phyloP scores from a whole-genome alignment of 139 green algal genomes.

The Mychonastes homosphaera region DNA sequence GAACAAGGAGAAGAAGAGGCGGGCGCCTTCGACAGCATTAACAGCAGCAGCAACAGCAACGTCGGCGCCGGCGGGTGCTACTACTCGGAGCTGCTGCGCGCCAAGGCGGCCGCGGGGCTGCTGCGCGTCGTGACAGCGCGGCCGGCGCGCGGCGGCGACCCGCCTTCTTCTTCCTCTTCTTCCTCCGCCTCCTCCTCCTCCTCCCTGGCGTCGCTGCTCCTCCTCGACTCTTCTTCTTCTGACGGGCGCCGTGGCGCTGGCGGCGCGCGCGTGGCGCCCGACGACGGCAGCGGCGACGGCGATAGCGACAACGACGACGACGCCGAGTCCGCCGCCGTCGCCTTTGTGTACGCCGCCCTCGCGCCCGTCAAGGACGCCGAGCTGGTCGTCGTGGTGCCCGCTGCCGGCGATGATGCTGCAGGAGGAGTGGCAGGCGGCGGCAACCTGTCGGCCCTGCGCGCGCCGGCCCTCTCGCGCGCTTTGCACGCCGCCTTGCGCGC shows the following conservation, averaged over 20 bases:
- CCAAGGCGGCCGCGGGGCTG: constrained; percentile 28
- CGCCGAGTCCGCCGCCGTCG: too few relatives aligned
- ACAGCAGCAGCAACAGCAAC: neutral
- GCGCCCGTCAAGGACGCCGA: constrained; percentile 63
- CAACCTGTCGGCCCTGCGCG: constrained; percentile 31
- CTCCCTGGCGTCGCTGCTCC: too few relatives aligned
- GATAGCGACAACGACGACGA: too few relatives aligned
- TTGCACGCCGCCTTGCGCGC: constrained; percentile 44
- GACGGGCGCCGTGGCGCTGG: too few relatives aligned
- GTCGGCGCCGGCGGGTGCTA: neutral
- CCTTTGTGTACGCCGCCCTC: constrained; percentile 21
- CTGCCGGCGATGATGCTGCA: neutral
- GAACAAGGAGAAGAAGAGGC: too few relatives aligned
- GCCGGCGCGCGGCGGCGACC: neutral
- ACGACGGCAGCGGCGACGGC: too few relatives aligned
- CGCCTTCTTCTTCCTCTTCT: too few relatives aligned
- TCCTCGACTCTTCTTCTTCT: too few relatives aligned
- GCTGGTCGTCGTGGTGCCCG: constrained; percentile 31
- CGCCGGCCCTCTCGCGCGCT: constrained; percentile 32
- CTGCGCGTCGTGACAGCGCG: constrained; percentile 7
- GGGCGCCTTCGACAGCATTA: too few relatives aligned
- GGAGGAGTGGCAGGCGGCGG: constrained; percentile 2
- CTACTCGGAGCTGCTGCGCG: constrained; percentile 25
- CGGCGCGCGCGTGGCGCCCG: too few relatives aligned
- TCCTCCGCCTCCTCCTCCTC: too few relatives aligned